Evolutionary conservation across 1,284 basidiomycete species (phyloP), one percentile per base, ranked within the genome.

Genomic region (Meira nashicola): DNA sequence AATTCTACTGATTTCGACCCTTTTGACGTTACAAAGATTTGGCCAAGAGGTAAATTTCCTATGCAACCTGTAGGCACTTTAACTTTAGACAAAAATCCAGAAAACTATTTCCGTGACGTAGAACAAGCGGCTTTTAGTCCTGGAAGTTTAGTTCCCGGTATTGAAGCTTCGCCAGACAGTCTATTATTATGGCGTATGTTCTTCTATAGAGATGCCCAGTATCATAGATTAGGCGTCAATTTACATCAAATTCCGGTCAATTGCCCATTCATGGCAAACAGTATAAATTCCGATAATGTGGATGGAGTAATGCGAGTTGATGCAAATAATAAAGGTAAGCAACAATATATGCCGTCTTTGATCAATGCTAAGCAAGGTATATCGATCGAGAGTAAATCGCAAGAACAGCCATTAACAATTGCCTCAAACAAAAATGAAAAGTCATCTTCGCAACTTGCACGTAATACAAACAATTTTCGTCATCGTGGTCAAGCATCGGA

Each of bases 101-200:
- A 70, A 60, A 88, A 91, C 73, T 91, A 84, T 79, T 92, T 92
- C 80, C 80, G 89, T 9, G 88, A 92, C 79, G 85, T 85, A 1
- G 90, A 92, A 79, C 88, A 89, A 78, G 84, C 77, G n/a, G 75
- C 75, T 11, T 79, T 79, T 66, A 73, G 70, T 0, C 77, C 78
- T 47, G 75, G 75, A 9, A 72, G 71, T 15, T 52, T 78, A 15
- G 78, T 79, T 10, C 77, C 78, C 10, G 78, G 77, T 47, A 78
- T 79, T 55, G 75, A 78, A 55, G 62, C 71, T 28, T 84, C 68
- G 73, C 61, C 54, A 59, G 62, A 41, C n/a, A n/a, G 2, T 15
- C 21, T 23, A n/a, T 41, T 11, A 12, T 17, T 23, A 14, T 39
- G 28, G 14, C 23, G 15, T 25, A 28, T 48, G 28, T 57, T 28